Evolutionary conservation across 2,329 filamentous ascomycete species (phyloP).

Genomic region (Colletotrichum spaethianum): DNA sequence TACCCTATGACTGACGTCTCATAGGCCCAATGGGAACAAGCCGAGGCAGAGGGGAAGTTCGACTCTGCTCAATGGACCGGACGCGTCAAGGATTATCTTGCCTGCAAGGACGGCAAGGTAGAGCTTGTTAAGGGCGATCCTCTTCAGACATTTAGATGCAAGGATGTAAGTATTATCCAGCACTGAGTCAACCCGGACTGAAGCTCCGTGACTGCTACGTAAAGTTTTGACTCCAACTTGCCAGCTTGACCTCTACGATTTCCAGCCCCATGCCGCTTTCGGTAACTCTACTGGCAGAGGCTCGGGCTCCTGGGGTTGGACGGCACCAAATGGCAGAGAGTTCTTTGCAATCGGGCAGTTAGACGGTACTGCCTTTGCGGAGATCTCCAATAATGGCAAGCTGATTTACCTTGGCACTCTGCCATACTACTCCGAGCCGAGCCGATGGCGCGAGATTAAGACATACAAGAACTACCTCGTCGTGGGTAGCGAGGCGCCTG

Average conservation of each 20-base stretch:
- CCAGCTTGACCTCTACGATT: constrained; percentile 67
- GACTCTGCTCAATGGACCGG: constrained; percentile 51
- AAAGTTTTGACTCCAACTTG: not conserved
- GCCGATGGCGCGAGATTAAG: constrained; percentile 54
- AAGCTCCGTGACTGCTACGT: not conserved
- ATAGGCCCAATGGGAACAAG: constrained; percentile 50
- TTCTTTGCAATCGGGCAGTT: constrained; percentile 57
- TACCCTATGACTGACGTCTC: not conserved
- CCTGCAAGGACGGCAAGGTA: constrained; percentile 57
- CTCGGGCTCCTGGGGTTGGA: constrained; percentile 56
- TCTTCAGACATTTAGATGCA: constrained; percentile 60
- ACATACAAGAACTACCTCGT: constrained; percentile 49
- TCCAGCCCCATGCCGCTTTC: constrained; percentile 64
- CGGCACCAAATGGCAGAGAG: constrained; percentile 56
- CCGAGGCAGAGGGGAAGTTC: constrained; percentile 52
- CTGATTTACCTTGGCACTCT: constrained; percentile 59
- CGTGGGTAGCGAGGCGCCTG: constrained; percentile 55
- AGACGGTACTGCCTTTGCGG: constrained; percentile 60
- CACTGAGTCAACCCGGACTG: not conserved
- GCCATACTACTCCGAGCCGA: constrained; percentile 51
- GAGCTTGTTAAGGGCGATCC: constrained; percentile 56
- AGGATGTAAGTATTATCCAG: constrained; percentile 46
- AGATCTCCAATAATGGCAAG: constrained; percentile 55
- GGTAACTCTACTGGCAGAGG: constrained; percentile 54
- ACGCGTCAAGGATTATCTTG: constrained; percentile 41